Percentiles rank a stretch among this genome's conserved stretches.
Evolutionary conservation across 441 rosid species (phyloP).

Genomic region (Euphorbia schlechtendalii): DNA sequence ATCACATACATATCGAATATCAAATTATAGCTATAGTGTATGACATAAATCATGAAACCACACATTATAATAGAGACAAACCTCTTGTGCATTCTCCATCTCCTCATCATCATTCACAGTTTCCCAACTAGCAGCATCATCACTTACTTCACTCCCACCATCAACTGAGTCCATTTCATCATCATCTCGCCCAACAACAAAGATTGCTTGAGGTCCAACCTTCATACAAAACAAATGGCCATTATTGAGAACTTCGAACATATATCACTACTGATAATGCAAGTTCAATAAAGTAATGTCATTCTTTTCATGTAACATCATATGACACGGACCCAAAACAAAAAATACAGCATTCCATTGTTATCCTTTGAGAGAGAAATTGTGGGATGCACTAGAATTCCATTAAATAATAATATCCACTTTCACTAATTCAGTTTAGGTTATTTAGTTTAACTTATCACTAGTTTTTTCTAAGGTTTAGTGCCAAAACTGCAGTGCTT

Average conservation of each 20-base stretch:
- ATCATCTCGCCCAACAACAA: conserved; percentile 92
- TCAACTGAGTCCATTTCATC: conserved; percentile 69
- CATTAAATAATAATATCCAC: not conserved
- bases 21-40: not conserved
- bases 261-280: conserved; percentile 3
- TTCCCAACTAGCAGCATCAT: conserved; percentile 96
- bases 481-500: not conserved
- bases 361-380: not conserved
- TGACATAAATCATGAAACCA: conserved; percentile 7
- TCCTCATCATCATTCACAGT: conserved; percentile 68
- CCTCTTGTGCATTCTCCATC: conserved; percentile 57
- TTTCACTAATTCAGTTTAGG: not conserved
- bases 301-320: not conserved
- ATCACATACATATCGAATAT: not conserved
- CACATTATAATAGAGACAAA: conserved; percentile 37
- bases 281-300: not conserved
- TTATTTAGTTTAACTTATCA: not conserved
- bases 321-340: not conserved
- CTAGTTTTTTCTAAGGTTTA: not conserved
- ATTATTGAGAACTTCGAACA: conserved; percentile 13
- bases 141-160: conserved; percentile 80
- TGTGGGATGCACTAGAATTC: not conserved
- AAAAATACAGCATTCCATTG: not conserved
- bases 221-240: conserved; percentile 29
- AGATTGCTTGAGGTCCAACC: conserved; percentile 99